Evolutionary conservation across 139 green algal species (phyloP).

Genomic region (Mychonastes homosphaera): DNA sequence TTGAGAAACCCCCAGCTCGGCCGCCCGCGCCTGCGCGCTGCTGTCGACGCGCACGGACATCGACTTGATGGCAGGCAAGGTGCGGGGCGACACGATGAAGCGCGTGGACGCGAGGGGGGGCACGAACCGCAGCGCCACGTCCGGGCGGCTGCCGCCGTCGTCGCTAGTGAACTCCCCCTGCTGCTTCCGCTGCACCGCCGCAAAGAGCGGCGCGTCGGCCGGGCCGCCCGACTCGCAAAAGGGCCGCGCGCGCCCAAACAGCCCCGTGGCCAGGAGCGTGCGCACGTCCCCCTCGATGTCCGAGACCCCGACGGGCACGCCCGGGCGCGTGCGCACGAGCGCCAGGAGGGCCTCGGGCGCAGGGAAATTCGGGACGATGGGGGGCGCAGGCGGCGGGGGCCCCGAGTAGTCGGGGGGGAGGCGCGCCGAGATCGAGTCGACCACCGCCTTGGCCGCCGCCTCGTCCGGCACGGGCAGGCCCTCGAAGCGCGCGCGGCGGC

Average conservation of each 20-base stretch:
- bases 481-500: conserved; percentile 17
- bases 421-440: not conserved
- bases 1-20: not conserved
- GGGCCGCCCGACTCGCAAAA: conserved; percentile 10
- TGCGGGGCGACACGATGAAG: conserved; percentile 37
- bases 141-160: not conserved
- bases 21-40: conserved; percentile 25
- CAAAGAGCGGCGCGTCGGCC: conserved; percentile 41
- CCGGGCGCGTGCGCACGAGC: conserved; percentile 27
- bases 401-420: not conserved
- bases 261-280: conserved; percentile 50
- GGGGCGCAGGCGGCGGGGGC: conserved; percentile 52
- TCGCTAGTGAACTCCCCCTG: conserved; percentile 1
- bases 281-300: conserved; percentile 59
- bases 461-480: conserved; percentile 23
- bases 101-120: conserved; percentile 43
- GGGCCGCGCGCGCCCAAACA: conserved; percentile 48
- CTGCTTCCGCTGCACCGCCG: conserved; percentile 7
- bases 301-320: conserved; percentile 28
- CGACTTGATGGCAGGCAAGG: conserved; percentile 41
- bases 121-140: conserved; percentile 31
- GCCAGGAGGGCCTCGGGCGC: conserved; percentile 29
- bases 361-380: too few relatives aligned
- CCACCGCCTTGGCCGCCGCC: not conserved
- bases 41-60: conserved; percentile 45